Evolutionary conservation across 352 stramenopile species (phyloP), one percentile per base, ranked within the genome.

Genomic region (Phytophthora quininea): DNA sequence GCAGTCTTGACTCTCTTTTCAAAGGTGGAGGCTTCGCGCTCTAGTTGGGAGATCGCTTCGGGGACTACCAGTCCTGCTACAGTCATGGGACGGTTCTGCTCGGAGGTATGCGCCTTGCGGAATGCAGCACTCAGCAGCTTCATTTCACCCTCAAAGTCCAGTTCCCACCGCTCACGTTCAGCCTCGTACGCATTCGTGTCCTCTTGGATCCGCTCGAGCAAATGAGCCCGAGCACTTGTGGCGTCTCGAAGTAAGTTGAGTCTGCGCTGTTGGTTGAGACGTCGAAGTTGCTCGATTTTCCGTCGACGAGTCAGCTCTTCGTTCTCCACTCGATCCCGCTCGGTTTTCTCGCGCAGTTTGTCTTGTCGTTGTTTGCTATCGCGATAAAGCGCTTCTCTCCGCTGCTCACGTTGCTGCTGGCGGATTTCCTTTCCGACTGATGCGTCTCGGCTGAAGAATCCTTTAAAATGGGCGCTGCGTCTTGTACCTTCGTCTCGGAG

Each of bases 401-500:
- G 69, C 4, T 68, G 69, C 31, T 86, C 62, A 15, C 70, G 69
- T 42, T 87, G 70, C 24, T 84, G 76, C 0, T 60, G 64, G 11
- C 82, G 80, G 12, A 84, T 46, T 30, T 76, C 69, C 29, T 84
- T 78, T 2, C 71, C 77, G 0, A 60, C 52, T 11, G 61, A 70
- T 12, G 79, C 66, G n/a, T 45, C 77, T 35, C 81, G 80, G 45
- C 55, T 84, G 58, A 91, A 89, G 46, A 89, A 89, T 49, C 81
- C 79, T 59, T 87, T 33, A 91, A 60, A 46, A 91, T 84, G 3
- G 80, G 80, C 3, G 68, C 57, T 4, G 80, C 64, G 19, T 74
- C 63, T 9, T 74, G 66, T 0, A 54, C 50, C 5, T 66, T 48
- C 0, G 64, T 62, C 4, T 69, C 56, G 1, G 45, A 2, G 2